phyloP scores from a whole-genome alignment of 441 rosid species.

The Gossypium trilobum region DNA sequence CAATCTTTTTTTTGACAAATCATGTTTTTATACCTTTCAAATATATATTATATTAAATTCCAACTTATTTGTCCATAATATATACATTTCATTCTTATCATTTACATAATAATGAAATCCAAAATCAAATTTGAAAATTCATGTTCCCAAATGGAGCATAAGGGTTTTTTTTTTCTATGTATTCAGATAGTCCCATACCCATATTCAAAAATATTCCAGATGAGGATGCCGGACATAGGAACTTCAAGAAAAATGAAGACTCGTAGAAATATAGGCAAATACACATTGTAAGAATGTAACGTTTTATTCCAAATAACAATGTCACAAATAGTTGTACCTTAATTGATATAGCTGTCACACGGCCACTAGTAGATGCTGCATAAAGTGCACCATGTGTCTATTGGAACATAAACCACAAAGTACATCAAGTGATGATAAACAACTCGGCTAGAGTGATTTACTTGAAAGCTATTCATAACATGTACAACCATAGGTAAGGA shows the following conservation, averaged over 20 bases:
- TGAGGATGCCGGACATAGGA: not conserved
- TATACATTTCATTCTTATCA: too few species aligned
- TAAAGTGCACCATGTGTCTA: constrained; percentile 47
- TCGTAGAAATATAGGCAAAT: not conserved
- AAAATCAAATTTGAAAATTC: too few species aligned
- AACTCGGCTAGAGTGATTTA: not conserved
- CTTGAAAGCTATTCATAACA: not conserved
- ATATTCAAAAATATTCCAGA: not conserved
- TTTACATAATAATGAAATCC: too few species aligned
- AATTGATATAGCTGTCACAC: constrained; percentile 62
- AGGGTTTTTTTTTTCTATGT: not conserved
- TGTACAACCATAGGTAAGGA: not conserved
- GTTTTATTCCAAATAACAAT: not conserved
- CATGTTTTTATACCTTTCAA: too few species aligned
- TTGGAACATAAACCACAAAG: constrained; percentile 9
- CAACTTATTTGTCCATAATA: too few species aligned
- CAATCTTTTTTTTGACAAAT: too few species aligned
- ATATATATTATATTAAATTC: too few species aligned
- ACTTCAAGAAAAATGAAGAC: not conserved
- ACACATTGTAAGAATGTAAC: not conserved
- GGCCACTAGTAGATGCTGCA: constrained; percentile 82
- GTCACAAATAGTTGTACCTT: constrained; percentile 37
- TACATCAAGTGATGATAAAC: constrained; percentile 10
- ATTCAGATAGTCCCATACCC: not conserved
- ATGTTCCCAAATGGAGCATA: too few species aligned